Percentiles rank a stretch among this genome's conserved stretches.
phyloP scores from a whole-genome alignment of 371 early-diverging fungal genomes.

The Phascolomyces articulosus region DNA sequence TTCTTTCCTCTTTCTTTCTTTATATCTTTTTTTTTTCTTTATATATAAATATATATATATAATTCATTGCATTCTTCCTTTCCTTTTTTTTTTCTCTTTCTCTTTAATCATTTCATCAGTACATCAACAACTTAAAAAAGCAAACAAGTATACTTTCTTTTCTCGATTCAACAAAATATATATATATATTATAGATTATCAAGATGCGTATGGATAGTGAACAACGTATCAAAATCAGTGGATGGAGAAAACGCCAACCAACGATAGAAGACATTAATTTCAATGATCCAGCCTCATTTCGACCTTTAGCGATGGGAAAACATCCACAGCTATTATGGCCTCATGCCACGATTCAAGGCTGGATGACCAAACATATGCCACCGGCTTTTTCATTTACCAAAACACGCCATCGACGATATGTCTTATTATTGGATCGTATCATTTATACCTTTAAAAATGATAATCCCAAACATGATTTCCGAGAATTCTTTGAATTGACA shows the following conservation, averaged over 20 bases:
- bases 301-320: constrained; percentile 3
- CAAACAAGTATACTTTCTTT: neutral
- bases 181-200: no score
- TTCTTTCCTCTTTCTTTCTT: constrained; percentile 4
- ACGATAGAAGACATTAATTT: neutral
- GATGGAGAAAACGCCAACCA: neutral
- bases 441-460: constrained; percentile 41
- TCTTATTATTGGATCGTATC: constrained; percentile 36
- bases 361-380: constrained; percentile 36
- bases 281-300: constrained; percentile 9
- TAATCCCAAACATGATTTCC: constrained; percentile 21
- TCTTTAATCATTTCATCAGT: no score
- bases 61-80: no score
- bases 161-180: no score
- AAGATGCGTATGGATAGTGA: constrained; percentile 9
- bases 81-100: neutral
- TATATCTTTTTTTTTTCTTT: constrained; percentile 3
- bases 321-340: constrained; percentile 19
- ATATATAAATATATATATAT: no score
- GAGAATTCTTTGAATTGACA: constrained; percentile 37
- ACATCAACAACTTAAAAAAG: no score
- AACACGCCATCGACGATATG: constrained; percentile 28
- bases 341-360: constrained; percentile 33
- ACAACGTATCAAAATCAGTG: constrained; percentile 8
- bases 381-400: constrained; percentile 42